These are phyloP conservation scores for Fonsecaea pedrosoi DNA, from an alignment of 2,329 filamentous ascomycete genomes.

Conservation along the genomic window DNA sequence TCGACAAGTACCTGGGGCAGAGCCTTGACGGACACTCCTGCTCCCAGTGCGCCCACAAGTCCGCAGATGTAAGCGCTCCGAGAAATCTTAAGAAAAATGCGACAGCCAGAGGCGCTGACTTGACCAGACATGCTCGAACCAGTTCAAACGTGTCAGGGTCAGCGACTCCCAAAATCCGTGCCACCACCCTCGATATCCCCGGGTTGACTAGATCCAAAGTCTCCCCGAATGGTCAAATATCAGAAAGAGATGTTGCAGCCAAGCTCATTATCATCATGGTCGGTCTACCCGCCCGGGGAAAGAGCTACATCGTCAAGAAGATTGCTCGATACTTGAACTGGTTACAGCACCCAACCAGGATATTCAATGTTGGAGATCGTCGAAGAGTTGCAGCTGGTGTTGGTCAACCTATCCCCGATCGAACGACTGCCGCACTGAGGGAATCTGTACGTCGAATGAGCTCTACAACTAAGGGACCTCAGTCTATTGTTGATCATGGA, in stretches of 20 bases:
- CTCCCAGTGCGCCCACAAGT: slow-evolving; percentile 67
- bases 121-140: slow-evolving; percentile 57
- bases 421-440: slow-evolving; percentile 46
- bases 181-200: slow-evolving; percentile 95
- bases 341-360: slow-evolving; percentile 93
- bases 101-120: slow-evolving; percentile 15
- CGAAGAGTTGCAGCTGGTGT: slow-evolving; percentile 78
- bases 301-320: slow-evolving; percentile 99
- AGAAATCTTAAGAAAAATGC: neutral
- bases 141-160: slow-evolving; percentile 75
- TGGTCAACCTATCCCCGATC: slow-evolving; percentile 45
- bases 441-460: slow-evolving; percentile 54
- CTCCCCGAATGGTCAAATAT: slow-evolving; percentile 93
- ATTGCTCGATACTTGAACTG: slow-evolving; percentile 93
- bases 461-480: slow-evolving; percentile 45
- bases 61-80: slow-evolving; percentile 60
- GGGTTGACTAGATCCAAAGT: slow-evolving; percentile 94
- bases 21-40: slow-evolving; percentile 68
- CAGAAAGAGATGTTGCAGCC: slow-evolving; percentile 89
- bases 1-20: slow-evolving; percentile 55
- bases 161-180: slow-evolving; percentile 80
- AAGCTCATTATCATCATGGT: slow-evolving; percentile 99
- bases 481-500: slow-evolving; percentile 41
- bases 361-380: slow-evolving; percentile 97
- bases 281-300: slow-evolving; percentile 89